These are phyloP conservation scores for Podospora pseudocomata DNA, from an alignment of 495 filamentous ascomycete species.

Conservation along the genomic window DNA sequence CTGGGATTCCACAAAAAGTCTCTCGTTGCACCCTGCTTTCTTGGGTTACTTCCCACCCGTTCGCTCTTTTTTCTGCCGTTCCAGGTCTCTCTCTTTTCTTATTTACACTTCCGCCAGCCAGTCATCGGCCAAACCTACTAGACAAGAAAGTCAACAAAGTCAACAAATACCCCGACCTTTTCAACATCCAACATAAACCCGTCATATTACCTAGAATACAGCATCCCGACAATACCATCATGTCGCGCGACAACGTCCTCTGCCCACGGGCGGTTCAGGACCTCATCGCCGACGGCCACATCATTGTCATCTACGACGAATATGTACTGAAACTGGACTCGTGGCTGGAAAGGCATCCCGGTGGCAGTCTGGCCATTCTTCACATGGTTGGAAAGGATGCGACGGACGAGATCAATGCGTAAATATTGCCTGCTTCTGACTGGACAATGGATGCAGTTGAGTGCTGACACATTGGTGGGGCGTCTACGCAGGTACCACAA, in stretches of 20 bases:
- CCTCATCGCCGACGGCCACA: slow-evolving; percentile 44
- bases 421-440: slow-evolving; percentile 7
- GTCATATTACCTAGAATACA: neutral
- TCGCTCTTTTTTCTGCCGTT: neutral
- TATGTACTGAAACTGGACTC: slow-evolving; percentile 42
- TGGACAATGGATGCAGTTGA: neutral
- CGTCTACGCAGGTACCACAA: slow-evolving; percentile 64
- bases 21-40: neutral
- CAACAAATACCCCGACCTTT: neutral
- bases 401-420: slow-evolving; percentile 50
- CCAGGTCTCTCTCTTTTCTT: neutral
- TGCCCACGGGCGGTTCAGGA: slow-evolving; percentile 30
- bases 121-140: neutral
- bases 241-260: slow-evolving; percentile 24
- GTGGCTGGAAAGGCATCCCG: slow-evolving; percentile 47
- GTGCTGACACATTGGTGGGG: slow-evolving; percentile 21
- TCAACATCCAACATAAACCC: neutral
- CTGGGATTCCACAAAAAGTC: slow-evolving; percentile 1
- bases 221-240: neutral
- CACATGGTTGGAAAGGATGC: slow-evolving; percentile 53
- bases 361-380: slow-evolving; percentile 42
- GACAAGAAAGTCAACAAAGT: neutral
- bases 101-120: neutral
- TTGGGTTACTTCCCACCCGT: neutral
- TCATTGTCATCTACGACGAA: slow-evolving; percentile 45